These are phyloP conservation scores for Corinectria fuckeliana DNA, from an alignment of 2,329 filamentous ascomycete species.

Conservation along the genomic window DNA sequence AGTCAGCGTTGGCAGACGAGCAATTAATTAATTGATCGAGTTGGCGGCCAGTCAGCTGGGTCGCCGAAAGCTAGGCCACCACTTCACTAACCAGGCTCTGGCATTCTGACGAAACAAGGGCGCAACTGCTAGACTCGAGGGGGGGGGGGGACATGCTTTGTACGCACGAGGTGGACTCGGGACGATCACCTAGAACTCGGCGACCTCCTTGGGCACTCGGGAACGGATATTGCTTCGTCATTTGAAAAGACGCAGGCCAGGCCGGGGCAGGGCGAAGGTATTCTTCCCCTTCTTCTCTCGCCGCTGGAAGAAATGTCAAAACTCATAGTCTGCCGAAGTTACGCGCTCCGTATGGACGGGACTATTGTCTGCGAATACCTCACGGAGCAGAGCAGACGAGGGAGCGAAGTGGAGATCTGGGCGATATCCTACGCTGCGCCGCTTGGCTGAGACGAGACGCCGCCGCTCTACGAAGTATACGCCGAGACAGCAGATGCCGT, in stretches of 20 bases:
- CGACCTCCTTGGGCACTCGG: background rate
- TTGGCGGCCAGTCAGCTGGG: constrained; percentile 8
- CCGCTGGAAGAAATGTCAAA: background rate
- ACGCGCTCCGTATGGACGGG: background rate
- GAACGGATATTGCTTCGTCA: background rate
- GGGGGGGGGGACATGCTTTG: too few relatives aligned
- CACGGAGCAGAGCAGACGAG: background rate
- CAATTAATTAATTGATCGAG: background rate
- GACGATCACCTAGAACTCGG: background rate
- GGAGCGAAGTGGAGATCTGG: background rate
- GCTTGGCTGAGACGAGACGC: background rate
- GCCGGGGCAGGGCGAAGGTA: background rate
- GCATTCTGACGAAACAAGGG: background rate
- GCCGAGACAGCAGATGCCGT: too few relatives aligned
- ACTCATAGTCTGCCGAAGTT: background rate
- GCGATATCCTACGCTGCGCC: constrained; percentile 14
- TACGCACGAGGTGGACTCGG: background rate
- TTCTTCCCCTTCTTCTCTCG: too few relatives aligned
- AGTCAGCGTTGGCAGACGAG: background rate
- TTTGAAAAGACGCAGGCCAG: background rate
- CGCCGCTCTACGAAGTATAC: constrained; percentile 1
- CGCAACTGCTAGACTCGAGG: too few relatives aligned
- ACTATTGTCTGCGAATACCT: background rate
- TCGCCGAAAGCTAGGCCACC: background rate
- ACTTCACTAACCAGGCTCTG: background rate